phyloP scores from a whole-genome alignment of 805 yeast species.

The Debaryomyces tyrocola region DNA sequence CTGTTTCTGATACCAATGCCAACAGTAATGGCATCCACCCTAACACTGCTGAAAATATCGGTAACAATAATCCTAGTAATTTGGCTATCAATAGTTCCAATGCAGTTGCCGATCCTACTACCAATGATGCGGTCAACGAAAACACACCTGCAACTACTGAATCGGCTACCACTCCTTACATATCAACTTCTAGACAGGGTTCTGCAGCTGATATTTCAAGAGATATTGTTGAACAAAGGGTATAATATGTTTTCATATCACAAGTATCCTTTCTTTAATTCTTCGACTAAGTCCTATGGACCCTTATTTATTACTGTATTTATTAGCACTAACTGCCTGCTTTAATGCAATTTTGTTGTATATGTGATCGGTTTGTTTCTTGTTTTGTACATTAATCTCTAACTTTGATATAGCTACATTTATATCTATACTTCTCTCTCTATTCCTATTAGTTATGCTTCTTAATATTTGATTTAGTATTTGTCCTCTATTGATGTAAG shows the following conservation, averaged over 20 bases:
- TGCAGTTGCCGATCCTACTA: not conserved
- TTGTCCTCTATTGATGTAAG: too few species aligned
- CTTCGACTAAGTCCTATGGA: not conserved
- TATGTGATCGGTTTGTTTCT: not conserved
- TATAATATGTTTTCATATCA: not conserved
- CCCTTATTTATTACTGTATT: not conserved
- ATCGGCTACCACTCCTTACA: constrained; percentile 3
- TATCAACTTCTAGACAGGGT: not conserved
- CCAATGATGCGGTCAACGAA: not conserved
- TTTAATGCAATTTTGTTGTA: not conserved
- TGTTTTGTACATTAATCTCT: not conserved
- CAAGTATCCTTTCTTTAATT: too few species aligned
- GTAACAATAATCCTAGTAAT: not conserved
- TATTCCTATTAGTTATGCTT: too few species aligned
- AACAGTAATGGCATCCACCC: not conserved
- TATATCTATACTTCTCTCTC: not conserved
- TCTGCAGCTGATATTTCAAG: constrained; percentile 9
- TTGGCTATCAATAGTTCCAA: too few species aligned
- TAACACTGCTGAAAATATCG: not conserved
- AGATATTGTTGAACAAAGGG: constrained; percentile 21
- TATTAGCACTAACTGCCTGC: not conserved
- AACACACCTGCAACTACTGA: not conserved
- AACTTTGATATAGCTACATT: not conserved
- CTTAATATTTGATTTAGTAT: too few species aligned
- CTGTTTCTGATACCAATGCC: not conserved